Base-by-base conservation (phyloP, 2,329 filamentous ascomycete genomes). In the Phialophora chinensis region DNA sequence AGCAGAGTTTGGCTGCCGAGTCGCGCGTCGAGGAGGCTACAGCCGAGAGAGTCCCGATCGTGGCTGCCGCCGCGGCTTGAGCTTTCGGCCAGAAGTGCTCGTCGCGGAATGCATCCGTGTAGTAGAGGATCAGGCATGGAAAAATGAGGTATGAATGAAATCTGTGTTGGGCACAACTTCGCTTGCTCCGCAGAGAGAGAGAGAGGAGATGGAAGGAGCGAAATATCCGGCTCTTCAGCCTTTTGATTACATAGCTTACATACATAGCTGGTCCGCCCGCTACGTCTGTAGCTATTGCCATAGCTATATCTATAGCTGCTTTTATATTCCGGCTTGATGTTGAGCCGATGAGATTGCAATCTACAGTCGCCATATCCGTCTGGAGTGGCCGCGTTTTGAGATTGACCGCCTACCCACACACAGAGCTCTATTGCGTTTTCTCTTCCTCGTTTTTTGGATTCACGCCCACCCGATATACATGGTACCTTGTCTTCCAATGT, bases 31-130 rank as follows among this genome's bases (percentile, higher is more conserved):
- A 70, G 47, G 57, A 70, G 27, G 64, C 55, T 12, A 53, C 56
- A 12, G 63, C 58, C 20, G 62, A 65, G 31, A 50, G 64, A 29
- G 57, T 65, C 49, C 66, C 69, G 66, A 65, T 66, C 27, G 63
- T 71, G 27, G 70, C 71, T 17, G 70, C 70, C 25, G 69, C 71
- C 25, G 71, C 71, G 52, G 70, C 71, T 65, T 69, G 60, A 65
- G 67, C 65, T 67, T 57, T 64, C n/a, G 5, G 33, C 55, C 53
- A 2, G 56, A 66, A 66, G 67, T 69, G 67, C 67, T 69, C 64
- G 67, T 62, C 61, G 56, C 56, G 25, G 23, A 7, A 63, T 14
- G 52, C 52, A 62, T 23, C 53, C 7, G 29, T 25, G 50, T 20
- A 44, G 17, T 29, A 10, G 20, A 2, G 20, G 12, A 3, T n/a